Evolutionary conservation across 768 basidiomycete genomes (phyloP), one percentile per base, ranked within the genome.

Genomic region (Aureoboletus auriporus): DNA sequence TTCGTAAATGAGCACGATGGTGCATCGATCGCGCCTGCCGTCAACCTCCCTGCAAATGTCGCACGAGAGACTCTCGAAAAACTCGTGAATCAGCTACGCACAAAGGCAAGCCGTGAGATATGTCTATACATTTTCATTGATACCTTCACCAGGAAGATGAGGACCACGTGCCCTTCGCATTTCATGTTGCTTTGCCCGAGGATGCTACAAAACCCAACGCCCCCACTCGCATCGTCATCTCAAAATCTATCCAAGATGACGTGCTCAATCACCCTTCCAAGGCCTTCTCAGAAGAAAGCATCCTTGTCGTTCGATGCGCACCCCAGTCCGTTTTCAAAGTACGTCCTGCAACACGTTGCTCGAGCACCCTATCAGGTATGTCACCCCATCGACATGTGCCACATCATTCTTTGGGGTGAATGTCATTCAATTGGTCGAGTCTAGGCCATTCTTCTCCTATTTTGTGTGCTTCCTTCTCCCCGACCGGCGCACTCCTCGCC

Each of bases 251-350:
- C 27, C 80, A 90, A 57, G 71, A 77, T 3, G 93, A 97, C 60
- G 78, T 96, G 8, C 73, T 98, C 8, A 70, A 75, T 7, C 87
- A 86, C 60, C 76, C 84, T 0, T 85, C 86, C 2, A 75, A 80
- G 23, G 74, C 78, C 0, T 89, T 91, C 55, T 85, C 89, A 0
- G 75, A 81, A 8, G 95, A 99, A 77, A 93, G 91, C 61, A 77
- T 93, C 9, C 82, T 98, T 48, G 75, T 89, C 43, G 78, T 98
- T 23, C 81, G 86, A 57, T 98, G 95, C 67, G 84, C 94, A 26
- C 95, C 95, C 8, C 94, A 99, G 66, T 91, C 93, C 39, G 88
- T 98, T 5, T 99, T 96, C 70, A 82, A 84, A 50, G 94, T 99
- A 26, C 76, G 94, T 55, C 91, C 92, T 20, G 93, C 96, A 10